phyloP scores from a whole-genome alignment of 345 rosid genomes.

The Populus simonii region DNA sequence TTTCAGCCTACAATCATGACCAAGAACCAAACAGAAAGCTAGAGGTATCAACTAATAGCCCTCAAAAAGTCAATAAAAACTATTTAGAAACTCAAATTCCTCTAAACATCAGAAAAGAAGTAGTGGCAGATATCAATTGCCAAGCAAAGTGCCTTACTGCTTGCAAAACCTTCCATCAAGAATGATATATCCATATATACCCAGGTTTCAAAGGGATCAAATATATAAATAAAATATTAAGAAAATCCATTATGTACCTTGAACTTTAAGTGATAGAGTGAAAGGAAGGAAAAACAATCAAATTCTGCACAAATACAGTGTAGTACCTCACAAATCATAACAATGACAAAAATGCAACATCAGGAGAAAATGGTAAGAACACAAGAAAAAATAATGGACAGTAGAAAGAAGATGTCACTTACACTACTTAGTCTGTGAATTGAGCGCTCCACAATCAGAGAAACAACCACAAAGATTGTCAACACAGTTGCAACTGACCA shows the following conservation, averaged over 20 bases:
- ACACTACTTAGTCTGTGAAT: slow-evolving; percentile 74
- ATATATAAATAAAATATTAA: too few relatives aligned
- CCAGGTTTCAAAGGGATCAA: neutral
- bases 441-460: slow-evolving; percentile 80
- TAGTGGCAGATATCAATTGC: neutral
- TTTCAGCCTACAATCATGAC: neutral
- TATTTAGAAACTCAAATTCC: neutral
- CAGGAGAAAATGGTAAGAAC: neutral
- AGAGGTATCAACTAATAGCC: neutral
- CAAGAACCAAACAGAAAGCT: neutral
- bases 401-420: slow-evolving; percentile 26
- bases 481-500: slow-evolving; percentile 97
- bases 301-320: neutral
- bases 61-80: neutral
- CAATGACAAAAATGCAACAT: neutral
- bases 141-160: neutral
- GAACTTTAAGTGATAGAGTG: neutral
- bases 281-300: neutral
- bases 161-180: too few relatives aligned
- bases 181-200: too few relatives aligned
- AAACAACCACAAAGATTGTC: slow-evolving; percentile 77
- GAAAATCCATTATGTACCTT: neutral
- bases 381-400: neutral
- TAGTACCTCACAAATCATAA: neutral
- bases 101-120: neutral